Evolutionary conservation across 306 rosid genomes (phyloP), one percentile per base, ranked within the genome.

Genomic region (Quercus gilva): DNA sequence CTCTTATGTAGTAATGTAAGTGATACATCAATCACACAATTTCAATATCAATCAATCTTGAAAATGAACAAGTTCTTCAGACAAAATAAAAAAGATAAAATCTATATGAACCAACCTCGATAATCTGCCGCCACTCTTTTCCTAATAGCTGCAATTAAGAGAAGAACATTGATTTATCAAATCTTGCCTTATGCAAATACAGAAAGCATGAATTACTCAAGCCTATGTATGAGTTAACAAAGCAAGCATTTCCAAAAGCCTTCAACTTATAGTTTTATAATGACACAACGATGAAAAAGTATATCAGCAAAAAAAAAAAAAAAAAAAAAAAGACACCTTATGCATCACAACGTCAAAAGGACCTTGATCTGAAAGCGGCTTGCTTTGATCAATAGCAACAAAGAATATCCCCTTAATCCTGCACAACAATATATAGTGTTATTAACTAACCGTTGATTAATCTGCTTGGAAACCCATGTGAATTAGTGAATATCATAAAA

Each of bases 101-200:
- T 53, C 20, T 28, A 78, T 69, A 31, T 14, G 77, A 35, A 86
- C 97, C 80, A 82, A 93, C 98, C 98, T 91, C 97, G 60, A 94
- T 94, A 84, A 87, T 89, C 88, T 89, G 95, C 72, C 97, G 90
- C 97, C 98, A 94, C 77, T 91, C 98, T 82, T 88, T 94, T 80
- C 98, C 94, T 2, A 89, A 82, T 81, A 91, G 85, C 98, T 91
- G 98, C 88, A 87, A 45, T 80, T 74, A 13, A 67, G 10, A 69
- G 63, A 74, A 49, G 17, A 3, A 49, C 53, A 49, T 12, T 49
- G 45, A 49, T 49, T 49, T 11, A 49, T 49, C 17, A 49, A 49
- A 49, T 49, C 53, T 3, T 49, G 4, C 4, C 53, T 49, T 49
- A 0, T 49, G 53, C 53, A 49, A 49, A 49, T 41, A 41, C 45